Conservation (phyloP, 306 rosid genomes). For the Fragaria ananassa region DNA sequence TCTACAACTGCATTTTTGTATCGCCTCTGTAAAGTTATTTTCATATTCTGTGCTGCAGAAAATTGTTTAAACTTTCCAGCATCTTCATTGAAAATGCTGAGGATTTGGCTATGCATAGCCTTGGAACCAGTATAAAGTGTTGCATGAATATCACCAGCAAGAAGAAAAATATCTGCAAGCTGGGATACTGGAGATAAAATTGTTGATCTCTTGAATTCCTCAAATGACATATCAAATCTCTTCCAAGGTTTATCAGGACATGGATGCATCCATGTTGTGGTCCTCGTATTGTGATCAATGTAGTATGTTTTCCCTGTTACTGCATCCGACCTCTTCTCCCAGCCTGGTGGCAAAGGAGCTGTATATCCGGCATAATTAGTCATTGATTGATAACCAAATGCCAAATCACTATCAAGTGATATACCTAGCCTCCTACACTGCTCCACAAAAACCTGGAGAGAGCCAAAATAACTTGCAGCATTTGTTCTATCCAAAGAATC, state of each 20-base stretch:
- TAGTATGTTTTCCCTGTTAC: slow-evolving; percentile 83
- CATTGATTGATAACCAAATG: slow-evolving; percentile 61
- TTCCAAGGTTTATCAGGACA: slow-evolving; percentile 99
- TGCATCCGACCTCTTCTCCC: slow-evolving; percentile 97
- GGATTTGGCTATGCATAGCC: slow-evolving; percentile 99
- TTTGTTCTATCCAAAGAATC: slow-evolving; percentile 99
- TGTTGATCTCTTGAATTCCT: slow-evolving; percentile 89
- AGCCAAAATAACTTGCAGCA: slow-evolving; percentile 97
- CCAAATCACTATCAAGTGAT: slow-evolving; percentile 81
- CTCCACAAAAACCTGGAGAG: slow-evolving; percentile 92
- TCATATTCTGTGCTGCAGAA: slow-evolving; percentile 93
- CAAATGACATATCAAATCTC: slow-evolving; percentile 95
- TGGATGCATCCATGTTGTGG: slow-evolving; percentile 97
- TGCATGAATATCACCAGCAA: slow-evolving; percentile 97
- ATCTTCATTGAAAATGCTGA: slow-evolving; percentile 92
- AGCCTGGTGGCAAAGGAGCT: slow-evolving; percentile 98
- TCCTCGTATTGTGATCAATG: slow-evolving; percentile 95
- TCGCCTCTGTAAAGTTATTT: slow-evolving; percentile 93
- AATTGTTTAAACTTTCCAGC: slow-evolving; percentile 92
- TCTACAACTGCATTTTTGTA: slow-evolving; percentile 91
- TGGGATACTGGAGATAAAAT: slow-evolving; percentile 86
- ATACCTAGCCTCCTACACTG: slow-evolving; percentile 96
- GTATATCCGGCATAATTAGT: slow-evolving; percentile 64
- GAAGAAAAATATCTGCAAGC: slow-evolving; percentile 89
- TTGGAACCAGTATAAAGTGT: slow-evolving; percentile 96